Evolutionary conservation across 352 stramenopile species (phyloP).

Genomic region (Labyrinthula sp.): DNA sequence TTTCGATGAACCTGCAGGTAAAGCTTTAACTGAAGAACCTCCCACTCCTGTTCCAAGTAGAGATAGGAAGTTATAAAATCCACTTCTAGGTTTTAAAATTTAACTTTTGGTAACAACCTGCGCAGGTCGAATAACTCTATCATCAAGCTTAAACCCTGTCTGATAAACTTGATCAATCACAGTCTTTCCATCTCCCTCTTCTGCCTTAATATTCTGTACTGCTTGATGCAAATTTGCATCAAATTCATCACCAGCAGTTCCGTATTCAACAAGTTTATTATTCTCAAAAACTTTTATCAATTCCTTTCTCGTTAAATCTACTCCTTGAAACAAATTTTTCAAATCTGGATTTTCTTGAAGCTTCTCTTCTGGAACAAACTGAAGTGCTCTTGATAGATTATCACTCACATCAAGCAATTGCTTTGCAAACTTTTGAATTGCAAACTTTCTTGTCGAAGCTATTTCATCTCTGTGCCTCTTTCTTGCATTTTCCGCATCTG

Average conservation of each 20-base stretch:
- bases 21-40: too few relatives aligned
- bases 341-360: slow-evolving; percentile 37
- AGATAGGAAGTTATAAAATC: too few relatives aligned
- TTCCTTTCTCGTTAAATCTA: slow-evolving; percentile 83
- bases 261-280: slow-evolving; percentile 65
- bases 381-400: slow-evolving; percentile 79
- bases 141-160: slow-evolving; percentile 79
- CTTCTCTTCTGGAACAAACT: slow-evolving; percentile 46
- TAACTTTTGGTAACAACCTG: slow-evolving; percentile 81
- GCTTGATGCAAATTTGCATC: slow-evolving; percentile 92
- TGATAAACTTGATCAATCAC: slow-evolving; percentile 93
- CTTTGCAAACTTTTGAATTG: slow-evolving; percentile 86
- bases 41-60: too few relatives aligned
- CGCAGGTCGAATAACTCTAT: slow-evolving; percentile 74
- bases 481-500: slow-evolving; percentile 91
- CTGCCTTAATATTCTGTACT: slow-evolving; percentile 85
- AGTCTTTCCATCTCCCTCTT: slow-evolving; percentile 54
- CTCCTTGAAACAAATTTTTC: slow-evolving; percentile 46
- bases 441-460: slow-evolving; percentile 68
- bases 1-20: too few relatives aligned
- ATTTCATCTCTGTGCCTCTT: slow-evolving; percentile 76
- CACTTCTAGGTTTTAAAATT: too few relatives aligned
- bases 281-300: slow-evolving; percentile 77
- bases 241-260: slow-evolving; percentile 77
- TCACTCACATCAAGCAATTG: slow-evolving; percentile 85